These are phyloP conservation scores for Xylaria intraflava DNA, from an alignment of 495 filamentous ascomycete species.

Conservation along the genomic window DNA sequence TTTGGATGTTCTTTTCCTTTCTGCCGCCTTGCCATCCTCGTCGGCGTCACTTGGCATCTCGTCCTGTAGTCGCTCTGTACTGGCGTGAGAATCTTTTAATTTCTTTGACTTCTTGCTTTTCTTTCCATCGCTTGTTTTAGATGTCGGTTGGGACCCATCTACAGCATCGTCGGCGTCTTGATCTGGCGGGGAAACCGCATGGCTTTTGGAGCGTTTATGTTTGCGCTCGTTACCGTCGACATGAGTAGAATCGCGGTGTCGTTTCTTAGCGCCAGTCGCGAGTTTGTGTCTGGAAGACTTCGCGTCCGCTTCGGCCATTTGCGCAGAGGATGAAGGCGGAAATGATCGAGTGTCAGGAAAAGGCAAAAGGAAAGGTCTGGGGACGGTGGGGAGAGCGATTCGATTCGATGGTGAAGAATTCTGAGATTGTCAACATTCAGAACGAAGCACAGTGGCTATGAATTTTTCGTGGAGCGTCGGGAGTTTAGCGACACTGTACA, in stretches of 20 bases:
- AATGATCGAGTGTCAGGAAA: neutral
- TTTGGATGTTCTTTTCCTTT: slow-evolving; percentile 14
- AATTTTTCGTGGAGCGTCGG: slow-evolving; percentile 7
- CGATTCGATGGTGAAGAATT: neutral
- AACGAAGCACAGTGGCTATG: neutral
- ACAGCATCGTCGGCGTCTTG: neutral
- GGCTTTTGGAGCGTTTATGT: slow-evolving; percentile 36
- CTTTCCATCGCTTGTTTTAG: slow-evolving; percentile 5
- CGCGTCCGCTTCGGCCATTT: neutral
- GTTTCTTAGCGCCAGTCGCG: slow-evolving; percentile 29
- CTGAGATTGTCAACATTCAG: neutral
- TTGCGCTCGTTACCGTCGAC: slow-evolving; percentile 31
- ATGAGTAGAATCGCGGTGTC: slow-evolving; percentile 32
- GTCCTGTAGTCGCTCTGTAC: neutral
- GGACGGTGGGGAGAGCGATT: neutral
- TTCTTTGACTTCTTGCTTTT: slow-evolving; percentile 12
- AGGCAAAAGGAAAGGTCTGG: neutral
- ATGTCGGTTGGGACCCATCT: neutral
- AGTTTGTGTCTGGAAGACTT: slow-evolving; percentile 12
- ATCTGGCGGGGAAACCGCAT: neutral
- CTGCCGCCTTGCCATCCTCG: neutral
- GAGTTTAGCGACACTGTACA: neutral
- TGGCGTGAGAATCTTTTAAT: neutral
- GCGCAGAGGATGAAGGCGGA: neutral
- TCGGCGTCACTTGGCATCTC: neutral